A percentile compares a stretch with the other conserved stretches of the same genome.
These are phyloP conservation scores for Bretschneidera sinensis DNA, from an alignment of 345 rosid genomes.

Conservation along the genomic window DNA sequence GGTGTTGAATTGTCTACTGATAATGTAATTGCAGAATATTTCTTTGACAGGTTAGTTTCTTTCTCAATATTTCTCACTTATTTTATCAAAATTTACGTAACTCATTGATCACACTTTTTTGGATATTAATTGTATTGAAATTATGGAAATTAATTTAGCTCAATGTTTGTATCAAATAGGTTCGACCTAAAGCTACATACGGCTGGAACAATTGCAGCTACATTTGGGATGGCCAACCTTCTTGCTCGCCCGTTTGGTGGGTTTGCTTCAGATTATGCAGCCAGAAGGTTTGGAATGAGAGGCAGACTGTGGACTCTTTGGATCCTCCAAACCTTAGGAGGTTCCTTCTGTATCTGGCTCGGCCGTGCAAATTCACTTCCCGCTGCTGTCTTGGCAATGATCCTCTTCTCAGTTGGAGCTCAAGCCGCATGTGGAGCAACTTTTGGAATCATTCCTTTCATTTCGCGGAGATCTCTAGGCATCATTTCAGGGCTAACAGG, in stretches of 20 bases:
- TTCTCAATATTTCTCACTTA: neutral
- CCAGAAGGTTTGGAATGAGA: conserved; percentile 67
- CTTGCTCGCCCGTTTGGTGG: conserved; percentile 80
- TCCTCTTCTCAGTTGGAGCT: conserved; percentile 69
- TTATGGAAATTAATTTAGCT: no score
- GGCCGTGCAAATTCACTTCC: conserved; percentile 68
- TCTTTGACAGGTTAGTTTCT: conserved; percentile 50
- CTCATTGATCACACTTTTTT: no score
- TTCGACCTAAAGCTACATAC: conserved; percentile 69
- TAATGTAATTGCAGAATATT: conserved; percentile 78
- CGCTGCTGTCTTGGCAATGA: conserved; percentile 57
- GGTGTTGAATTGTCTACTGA: conserved; percentile 82
- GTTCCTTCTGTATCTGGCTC: conserved; percentile 70
- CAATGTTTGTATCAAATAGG: conserved; percentile 18
- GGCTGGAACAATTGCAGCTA: conserved; percentile 72
- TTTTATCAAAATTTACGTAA: no score
- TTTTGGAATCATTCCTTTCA: conserved; percentile 74
- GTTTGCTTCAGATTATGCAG: conserved; percentile 59
- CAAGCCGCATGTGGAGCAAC: conserved; percentile 95
- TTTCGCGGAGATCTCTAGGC: conserved; percentile 73
- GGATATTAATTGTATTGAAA: no score
- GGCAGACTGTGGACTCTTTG: conserved; percentile 77
- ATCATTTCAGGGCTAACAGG: conserved; percentile 69
- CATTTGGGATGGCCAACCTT: conserved; percentile 81
- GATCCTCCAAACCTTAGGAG: conserved; percentile 74